phyloP scores from a whole-genome alignment of 1,139 yeast species.

The Hanseniaspora gamundiae region DNA sequence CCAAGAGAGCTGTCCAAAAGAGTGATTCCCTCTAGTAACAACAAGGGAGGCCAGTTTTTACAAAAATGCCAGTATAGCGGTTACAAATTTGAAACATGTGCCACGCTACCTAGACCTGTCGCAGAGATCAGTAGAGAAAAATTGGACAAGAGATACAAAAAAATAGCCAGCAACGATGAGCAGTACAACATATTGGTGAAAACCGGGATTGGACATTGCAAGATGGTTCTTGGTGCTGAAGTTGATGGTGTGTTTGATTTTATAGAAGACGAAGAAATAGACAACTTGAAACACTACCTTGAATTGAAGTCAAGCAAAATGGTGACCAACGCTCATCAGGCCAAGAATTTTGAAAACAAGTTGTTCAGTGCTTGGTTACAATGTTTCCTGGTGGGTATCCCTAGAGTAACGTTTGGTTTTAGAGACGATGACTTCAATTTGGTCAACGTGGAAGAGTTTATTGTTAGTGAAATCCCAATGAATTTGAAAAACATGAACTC shows the following conservation, averaged over 20 bases:
- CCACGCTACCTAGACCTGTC: conserved; percentile 73
- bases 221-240: conserved; percentile 73
- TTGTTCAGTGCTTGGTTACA: conserved; percentile 85
- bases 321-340: conserved; percentile 30
- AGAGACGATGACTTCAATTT: conserved; percentile 60
- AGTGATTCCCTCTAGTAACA: conserved; percentile 13
- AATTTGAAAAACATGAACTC: conserved; percentile 33
- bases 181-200: conserved; percentile 69
- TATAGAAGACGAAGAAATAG: conserved; percentile 38
- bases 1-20: conserved; percentile 20
- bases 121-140: conserved; percentile 48
- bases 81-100: conserved; percentile 71
- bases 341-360: conserved; percentile 50
- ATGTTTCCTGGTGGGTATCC: conserved; percentile 76
- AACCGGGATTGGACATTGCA: conserved; percentile 70
- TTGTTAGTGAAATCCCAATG: conserved; percentile 69
- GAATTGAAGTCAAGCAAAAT: conserved; percentile 68
- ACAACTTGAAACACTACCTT: conserved; percentile 59
- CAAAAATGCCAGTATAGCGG: conserved; percentile 50
- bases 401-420: conserved; percentile 71
- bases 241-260: conserved; percentile 84
- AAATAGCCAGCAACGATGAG: conserved; percentile 50
- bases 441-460: conserved; percentile 57
- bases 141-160: conserved; percentile 52
- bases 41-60: conserved; percentile 16